Percentiles rank a stretch among this genome's conserved stretches.
Conservation (phyloP, 2,329 filamentous ascomycete species). For the Fusarium domesticum region DNA sequence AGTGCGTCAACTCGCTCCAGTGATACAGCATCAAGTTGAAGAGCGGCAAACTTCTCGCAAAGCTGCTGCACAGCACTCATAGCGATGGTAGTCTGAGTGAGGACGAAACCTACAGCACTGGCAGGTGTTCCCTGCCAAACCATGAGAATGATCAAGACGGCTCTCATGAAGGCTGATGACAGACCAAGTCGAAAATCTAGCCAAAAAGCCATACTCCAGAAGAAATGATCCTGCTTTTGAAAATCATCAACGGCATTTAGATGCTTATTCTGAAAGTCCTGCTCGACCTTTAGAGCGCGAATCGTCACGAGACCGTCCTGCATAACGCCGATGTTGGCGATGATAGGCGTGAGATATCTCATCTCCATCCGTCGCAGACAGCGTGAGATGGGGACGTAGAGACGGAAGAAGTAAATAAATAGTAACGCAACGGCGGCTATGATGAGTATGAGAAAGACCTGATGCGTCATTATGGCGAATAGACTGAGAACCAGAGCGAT, state of each 20-base stretch:
- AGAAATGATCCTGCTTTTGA: constrained; percentile 94
- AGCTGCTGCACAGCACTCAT: constrained; percentile 47
- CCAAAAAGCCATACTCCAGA: constrained; percentile 87
- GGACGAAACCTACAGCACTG: constrained; percentile 78
- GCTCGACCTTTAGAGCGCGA: constrained; percentile 74
- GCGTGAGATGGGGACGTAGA: constrained; percentile 80
- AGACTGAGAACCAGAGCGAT: constrained; percentile 73
- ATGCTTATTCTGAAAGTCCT: constrained; percentile 75
- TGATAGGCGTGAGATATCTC: constrained; percentile 82
- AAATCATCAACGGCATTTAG: constrained; percentile 82
- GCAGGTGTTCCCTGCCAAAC: constrained; percentile 71
- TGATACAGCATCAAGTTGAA: constrained; percentile 90
- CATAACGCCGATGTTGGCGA: constrained; percentile 89
- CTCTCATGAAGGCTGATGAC: constrained; percentile 66
- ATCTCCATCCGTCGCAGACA: constrained; percentile 81
- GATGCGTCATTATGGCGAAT: constrained; percentile 73
- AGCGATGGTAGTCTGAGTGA: constrained; percentile 51
- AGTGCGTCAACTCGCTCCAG: constrained; percentile 85
- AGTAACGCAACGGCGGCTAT: constrained; percentile 63
- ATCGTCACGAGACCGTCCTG: constrained; percentile 85
- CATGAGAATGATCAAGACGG: constrained; percentile 70
- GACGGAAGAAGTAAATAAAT: constrained; percentile 72
- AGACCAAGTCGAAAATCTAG: constrained; percentile 68
- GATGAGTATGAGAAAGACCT: constrained; percentile 72
- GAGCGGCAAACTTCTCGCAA: constrained; percentile 75